A percentile compares a stretch with the other conserved stretches of the same genome.
phyloP scores from a whole-genome alignment of 352 stramenopile genomes.

The Pythium myriotylum region DNA sequence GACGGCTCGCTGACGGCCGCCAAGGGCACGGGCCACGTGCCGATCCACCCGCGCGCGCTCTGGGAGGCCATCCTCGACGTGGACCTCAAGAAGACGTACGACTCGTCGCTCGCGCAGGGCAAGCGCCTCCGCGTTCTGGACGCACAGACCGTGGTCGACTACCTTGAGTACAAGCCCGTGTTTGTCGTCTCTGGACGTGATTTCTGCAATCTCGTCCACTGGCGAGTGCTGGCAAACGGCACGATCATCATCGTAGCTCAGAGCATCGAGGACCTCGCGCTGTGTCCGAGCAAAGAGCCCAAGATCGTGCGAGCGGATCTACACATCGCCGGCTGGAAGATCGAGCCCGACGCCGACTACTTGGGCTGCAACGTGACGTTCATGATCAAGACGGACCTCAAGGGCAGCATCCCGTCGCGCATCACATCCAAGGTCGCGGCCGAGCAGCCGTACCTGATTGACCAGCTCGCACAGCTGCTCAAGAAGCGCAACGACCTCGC shows the following conservation, averaged over 20 bases:
- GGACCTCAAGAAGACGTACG: conserved; percentile 51
- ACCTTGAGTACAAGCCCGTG: conserved; percentile 81
- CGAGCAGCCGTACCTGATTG: conserved; percentile 70
- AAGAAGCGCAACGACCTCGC: conserved; percentile 51
- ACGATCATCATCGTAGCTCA: conserved; percentile 74
- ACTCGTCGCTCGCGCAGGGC: conserved; percentile 54
- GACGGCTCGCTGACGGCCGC: conserved; percentile 66
- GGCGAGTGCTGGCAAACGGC: conserved; percentile 59
- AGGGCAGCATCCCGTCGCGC: conserved; percentile 65
- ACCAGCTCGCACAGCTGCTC: conserved; percentile 52
- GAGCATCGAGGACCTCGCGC: conserved; percentile 55
- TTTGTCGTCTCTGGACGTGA: conserved; percentile 75
- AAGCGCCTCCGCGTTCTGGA: conserved; percentile 48
- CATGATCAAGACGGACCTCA: conserved; percentile 76
- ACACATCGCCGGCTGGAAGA: conserved; percentile 67
- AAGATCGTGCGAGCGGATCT: conserved; percentile 70
- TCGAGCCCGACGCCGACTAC: conserved; percentile 64
- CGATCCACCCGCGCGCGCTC: conserved; percentile 56
- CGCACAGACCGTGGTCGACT: conserved; percentile 65
- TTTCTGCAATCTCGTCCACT: conserved; percentile 75
- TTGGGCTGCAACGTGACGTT: conserved; percentile 59
- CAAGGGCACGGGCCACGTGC: conserved; percentile 55
- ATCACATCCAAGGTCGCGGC: conserved; percentile 63
- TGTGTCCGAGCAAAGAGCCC: conserved; percentile 69
- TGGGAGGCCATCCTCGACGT: conserved; percentile 57